These are phyloP conservation scores for Apium graveolens DNA, from an alignment of 129 eudicot species.

Conservation along the genomic window DNA sequence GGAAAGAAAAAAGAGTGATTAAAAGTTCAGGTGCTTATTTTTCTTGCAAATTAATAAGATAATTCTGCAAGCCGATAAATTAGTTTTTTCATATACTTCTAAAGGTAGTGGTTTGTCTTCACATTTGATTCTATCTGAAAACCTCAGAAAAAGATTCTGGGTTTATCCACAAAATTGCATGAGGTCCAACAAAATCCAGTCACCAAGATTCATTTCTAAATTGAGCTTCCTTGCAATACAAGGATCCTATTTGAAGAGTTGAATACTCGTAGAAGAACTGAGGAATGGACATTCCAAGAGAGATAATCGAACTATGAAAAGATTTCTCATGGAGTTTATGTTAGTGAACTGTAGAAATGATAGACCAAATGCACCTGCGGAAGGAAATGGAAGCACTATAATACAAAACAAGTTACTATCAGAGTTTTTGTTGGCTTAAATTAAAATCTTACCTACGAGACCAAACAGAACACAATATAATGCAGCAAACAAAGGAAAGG, in stretches of 20 bases:
- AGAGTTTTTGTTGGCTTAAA: not conserved
- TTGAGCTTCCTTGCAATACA: not conserved
- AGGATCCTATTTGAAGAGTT: constrained; percentile 8
- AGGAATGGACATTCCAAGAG: constrained; percentile 88
- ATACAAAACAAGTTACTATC: not conserved
- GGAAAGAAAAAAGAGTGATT: not conserved
- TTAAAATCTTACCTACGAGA: constrained; percentile 64
- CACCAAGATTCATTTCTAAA: not conserved
- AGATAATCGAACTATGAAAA: constrained; percentile 78
- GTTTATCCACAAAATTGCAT: not conserved
- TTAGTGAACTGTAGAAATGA: constrained; percentile 96
- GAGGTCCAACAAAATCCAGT: not conserved
- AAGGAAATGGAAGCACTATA: not conserved
- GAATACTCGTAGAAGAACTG: constrained; percentile 64
- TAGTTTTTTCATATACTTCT: not conserved
- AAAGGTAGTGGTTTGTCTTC: not conserved
- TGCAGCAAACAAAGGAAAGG: constrained; percentile 88
- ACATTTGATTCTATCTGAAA: not conserved
- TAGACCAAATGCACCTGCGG: constrained; percentile 83
- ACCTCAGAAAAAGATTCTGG: not conserved
- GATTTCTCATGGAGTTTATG: constrained; percentile 97
- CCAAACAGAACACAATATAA: constrained; percentile 88
- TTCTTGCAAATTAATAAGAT: not conserved
- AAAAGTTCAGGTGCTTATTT: not conserved
- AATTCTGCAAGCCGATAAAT: not conserved